phyloP scores from a whole-genome alignment of 352 stramenopile species.

The Globisporangium nagaii region DNA sequence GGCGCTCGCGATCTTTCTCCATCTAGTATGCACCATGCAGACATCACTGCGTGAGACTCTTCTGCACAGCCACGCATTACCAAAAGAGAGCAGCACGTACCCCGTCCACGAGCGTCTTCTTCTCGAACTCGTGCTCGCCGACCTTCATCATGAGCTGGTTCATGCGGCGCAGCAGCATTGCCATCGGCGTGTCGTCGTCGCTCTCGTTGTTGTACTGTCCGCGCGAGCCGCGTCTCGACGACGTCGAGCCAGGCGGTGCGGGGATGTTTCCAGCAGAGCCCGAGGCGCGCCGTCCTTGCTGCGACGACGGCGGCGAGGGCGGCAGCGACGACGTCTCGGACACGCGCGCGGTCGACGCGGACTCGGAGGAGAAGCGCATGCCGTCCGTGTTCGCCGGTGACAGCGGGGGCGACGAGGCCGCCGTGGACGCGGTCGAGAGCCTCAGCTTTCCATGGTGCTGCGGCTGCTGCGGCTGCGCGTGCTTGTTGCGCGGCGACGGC shows the following conservation, averaged over 20 bases:
- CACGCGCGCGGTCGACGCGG: conserved; percentile 1
- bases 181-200: conserved; percentile 43
- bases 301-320: conserved; percentile 9
- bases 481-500: conserved; percentile 5
- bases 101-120: conserved; percentile 76
- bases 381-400: conserved; percentile 6
- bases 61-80: neutral
- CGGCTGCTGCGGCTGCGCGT: neutral
- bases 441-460: conserved; percentile 4
- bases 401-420: conserved; percentile 11
- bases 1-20: conserved; percentile 64
- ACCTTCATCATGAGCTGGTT: conserved; percentile 84
- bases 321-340: conserved; percentile 10
- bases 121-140: conserved; percentile 84
- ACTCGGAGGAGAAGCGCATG: conserved; percentile 12
- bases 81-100: conserved; percentile 11
- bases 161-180: conserved; percentile 72
- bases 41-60: neutral
- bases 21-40: conserved; percentile 27
- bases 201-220: neutral
- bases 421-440: conserved; percentile 12
- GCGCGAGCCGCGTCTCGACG: conserved; percentile 10
- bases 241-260: neutral
- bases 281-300: neutral
- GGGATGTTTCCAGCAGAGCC: neutral